Conservation (phyloP, 441 rosid genomes). For the Brassica balearica region DNA sequence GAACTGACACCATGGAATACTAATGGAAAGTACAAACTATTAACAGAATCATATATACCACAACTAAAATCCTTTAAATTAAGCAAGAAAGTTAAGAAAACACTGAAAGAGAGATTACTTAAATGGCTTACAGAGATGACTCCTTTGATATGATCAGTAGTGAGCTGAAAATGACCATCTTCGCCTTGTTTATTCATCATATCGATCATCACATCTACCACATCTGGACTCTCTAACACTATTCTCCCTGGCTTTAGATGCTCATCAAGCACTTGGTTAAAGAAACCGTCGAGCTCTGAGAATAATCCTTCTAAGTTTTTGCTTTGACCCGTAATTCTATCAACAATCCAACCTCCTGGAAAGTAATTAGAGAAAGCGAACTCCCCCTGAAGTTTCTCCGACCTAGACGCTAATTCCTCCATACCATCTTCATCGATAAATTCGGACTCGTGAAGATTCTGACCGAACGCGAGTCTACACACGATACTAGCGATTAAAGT, state of each 20-base stretch:
- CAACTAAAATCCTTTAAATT: neutral
- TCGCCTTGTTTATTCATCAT: conserved; percentile 41
- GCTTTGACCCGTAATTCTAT: conserved; percentile 48
- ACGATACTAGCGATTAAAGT: conserved; percentile 42
- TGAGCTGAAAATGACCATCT: conserved; percentile 38
- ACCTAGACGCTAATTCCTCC: conserved; percentile 38
- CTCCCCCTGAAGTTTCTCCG: conserved; percentile 35
- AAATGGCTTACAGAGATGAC: conserved; percentile 51
- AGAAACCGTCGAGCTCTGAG: conserved; percentile 47
- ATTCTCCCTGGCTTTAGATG: conserved; percentile 51
- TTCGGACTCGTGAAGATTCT: conserved; percentile 41
- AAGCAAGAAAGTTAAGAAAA: conserved; percentile 1
- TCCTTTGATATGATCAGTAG: conserved; percentile 53
- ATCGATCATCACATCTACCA: conserved; percentile 45
- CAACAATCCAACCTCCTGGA: conserved; percentile 56
- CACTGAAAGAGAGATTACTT: neutral
- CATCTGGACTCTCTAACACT: conserved; percentile 48
- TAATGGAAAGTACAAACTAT: neutral
- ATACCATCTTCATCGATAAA: conserved; percentile 44
- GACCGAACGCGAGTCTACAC: conserved; percentile 54
- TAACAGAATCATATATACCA: neutral
- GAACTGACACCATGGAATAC: neutral
- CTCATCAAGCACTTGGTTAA: conserved; percentile 50
- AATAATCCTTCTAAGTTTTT: conserved; percentile 47
- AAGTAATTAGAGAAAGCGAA: conserved; percentile 49